Evolutionary conservation across 2,329 filamentous ascomycete genomes (phyloP).

Genomic region (Scytalidium lignicola): DNA sequence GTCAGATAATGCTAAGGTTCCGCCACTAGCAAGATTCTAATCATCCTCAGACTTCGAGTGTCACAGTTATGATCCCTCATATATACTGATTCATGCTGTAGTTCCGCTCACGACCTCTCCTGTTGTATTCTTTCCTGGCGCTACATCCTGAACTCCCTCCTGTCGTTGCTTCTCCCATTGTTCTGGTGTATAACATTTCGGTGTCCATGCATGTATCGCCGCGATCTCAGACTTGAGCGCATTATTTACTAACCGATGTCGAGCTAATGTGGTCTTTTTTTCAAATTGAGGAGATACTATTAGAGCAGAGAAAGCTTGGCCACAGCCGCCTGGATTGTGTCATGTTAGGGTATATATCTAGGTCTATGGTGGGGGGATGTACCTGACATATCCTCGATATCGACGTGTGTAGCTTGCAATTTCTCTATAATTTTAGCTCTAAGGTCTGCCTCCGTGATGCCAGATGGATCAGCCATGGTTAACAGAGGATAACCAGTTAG

Average conservation of each 20-base stretch:
- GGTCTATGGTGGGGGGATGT: constrained; percentile 28
- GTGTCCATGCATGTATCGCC: constrained; percentile 72
- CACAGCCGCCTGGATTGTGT: constrained; percentile 55
- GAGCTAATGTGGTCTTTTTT: constrained; percentile 57
- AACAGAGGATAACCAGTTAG: constrained; percentile 18
- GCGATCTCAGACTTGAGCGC: constrained; percentile 66
- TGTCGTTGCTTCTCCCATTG: constrained; percentile 64
- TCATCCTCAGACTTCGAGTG: neutral
- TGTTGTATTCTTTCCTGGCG: constrained; percentile 26
- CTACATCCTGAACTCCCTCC: constrained; percentile 18
- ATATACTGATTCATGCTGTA: constrained; percentile 17
- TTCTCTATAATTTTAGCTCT: constrained; percentile 63
- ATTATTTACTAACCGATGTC: constrained; percentile 64
- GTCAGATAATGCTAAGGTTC: neutral
- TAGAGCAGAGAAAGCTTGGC: constrained; percentile 64
- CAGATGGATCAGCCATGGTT: constrained; percentile 48
- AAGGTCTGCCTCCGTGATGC: constrained; percentile 69
- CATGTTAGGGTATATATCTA: constrained; percentile 4
- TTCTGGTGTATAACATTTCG: constrained; percentile 68
- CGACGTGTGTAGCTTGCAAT: constrained; percentile 71
- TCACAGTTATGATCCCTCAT: neutral
- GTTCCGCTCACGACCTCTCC: constrained; percentile 26
- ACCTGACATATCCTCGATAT: constrained; percentile 93
- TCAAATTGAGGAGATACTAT: constrained; percentile 59
- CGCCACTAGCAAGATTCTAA: neutral